Evolutionary conservation across 345 rosid species (phyloP).

Genomic region (Microcos paniculata): DNA sequence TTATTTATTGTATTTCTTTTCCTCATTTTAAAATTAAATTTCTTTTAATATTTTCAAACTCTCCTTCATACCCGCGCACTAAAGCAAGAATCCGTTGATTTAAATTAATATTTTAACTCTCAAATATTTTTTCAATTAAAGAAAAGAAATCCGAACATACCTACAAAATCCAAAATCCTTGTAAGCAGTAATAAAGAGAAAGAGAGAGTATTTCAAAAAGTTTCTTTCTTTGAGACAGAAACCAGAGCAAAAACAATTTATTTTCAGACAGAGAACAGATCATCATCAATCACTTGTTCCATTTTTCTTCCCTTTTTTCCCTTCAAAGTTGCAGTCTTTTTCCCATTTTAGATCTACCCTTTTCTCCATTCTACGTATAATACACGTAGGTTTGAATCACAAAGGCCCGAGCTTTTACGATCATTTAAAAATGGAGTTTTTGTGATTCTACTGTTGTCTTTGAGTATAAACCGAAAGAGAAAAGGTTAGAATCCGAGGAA

Average conservation of each 20-base stretch:
- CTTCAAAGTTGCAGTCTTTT: slow-evolving; percentile 6
- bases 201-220: slow-evolving; percentile 11
- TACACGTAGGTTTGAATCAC: slow-evolving; percentile 2
- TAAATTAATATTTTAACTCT: slow-evolving; percentile 17
- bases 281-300: neutral
- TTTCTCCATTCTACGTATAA: neutral
- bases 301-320: neutral
- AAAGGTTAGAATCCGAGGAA: slow-evolving; percentile 56
- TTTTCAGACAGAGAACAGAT: neutral
- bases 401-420: neutral
- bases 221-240: slow-evolving; percentile 14
- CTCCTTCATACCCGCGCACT: slow-evolving; percentile 67
- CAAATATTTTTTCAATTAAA: neutral
- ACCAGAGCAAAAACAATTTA: slow-evolving; percentile 1
- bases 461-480: neutral
- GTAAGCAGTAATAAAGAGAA: neutral
- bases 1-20: slow-evolving; percentile 11
- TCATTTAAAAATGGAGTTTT: neutral
- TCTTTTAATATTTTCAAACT: slow-evolving; percentile 38
- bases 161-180: neutral
- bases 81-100: slow-evolving; percentile 52
- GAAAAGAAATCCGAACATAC: neutral
- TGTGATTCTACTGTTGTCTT: neutral
- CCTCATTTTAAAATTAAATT: neutral
- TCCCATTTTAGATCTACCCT: slow-evolving; percentile 26